A percentile compares a stretch with the other conserved stretches of the same genome.
Conservation (phyloP, 2,329 filamentous ascomycete species). For the Clarireedia homoeocarpa region DNA sequence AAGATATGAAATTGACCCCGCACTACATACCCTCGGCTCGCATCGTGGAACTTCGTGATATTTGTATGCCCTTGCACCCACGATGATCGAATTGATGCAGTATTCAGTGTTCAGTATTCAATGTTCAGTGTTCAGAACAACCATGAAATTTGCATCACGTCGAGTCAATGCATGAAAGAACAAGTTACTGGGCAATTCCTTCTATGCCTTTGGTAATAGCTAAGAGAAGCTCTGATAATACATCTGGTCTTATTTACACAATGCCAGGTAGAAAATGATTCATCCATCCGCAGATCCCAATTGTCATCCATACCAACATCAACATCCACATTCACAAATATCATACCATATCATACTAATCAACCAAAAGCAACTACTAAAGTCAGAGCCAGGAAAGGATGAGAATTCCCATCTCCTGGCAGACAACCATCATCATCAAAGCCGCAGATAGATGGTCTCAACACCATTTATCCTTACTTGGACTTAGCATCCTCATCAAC, state of each 20-base stretch:
- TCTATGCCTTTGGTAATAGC: constrained; percentile 28
- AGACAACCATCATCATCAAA: constrained; percentile 19
- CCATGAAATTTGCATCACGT: not conserved
- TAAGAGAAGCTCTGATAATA: constrained; percentile 21
- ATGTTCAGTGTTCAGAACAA: not conserved
- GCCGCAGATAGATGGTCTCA: not conserved
- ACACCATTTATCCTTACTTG: constrained; percentile 29
- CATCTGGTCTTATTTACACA: constrained; percentile 23
- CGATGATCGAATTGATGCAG: not conserved
- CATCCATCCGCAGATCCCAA: constrained; percentile 2
- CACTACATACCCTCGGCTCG: no score
- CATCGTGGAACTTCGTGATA: no score
- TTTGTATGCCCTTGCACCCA: no score
- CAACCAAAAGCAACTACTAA: not conserved
- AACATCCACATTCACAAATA: constrained; percentile 1
- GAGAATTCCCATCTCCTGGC: constrained; percentile 21
- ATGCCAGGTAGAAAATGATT: constrained; percentile 8
- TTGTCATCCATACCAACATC: constrained; percentile 19
- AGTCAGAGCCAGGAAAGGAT: constrained; percentile 13
- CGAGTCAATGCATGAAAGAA: not conserved
- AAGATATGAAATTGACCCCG: no score
- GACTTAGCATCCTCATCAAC: constrained; percentile 33
- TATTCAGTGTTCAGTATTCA: no score
- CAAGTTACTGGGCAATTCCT: constrained; percentile 25
- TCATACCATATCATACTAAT: not conserved